Conservation (phyloP, 1,284 basidiomycete species). For the Malassezia sympodialis region DNA sequence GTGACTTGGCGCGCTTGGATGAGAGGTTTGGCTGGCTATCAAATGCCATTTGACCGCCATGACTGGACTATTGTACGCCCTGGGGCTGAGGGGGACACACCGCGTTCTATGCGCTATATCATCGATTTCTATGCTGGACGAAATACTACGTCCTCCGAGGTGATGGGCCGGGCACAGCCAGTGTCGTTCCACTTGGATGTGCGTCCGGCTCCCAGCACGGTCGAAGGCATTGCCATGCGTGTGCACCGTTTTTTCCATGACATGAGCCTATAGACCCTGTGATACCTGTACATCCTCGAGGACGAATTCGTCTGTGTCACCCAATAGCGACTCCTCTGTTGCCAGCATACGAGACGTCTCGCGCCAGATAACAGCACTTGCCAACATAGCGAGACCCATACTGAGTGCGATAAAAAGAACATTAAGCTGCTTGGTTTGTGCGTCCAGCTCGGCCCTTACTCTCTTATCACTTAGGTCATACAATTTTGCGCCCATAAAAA, state of each 20-base stretch:
- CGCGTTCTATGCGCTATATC: constrained; percentile 68
- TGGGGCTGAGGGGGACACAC: constrained; percentile 52
- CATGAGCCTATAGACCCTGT: background rate
- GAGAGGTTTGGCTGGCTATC: constrained; percentile 81
- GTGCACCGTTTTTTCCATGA: constrained; percentile 10
- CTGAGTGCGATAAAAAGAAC: constrained; percentile 23
- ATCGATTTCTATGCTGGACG: constrained; percentile 96
- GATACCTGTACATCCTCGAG: background rate
- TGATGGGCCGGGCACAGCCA: constrained; percentile 19
- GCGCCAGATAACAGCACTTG: constrained; percentile 14
- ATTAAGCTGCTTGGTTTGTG: constrained; percentile 21
- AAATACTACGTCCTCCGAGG: constrained; percentile 41
- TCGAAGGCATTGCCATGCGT: constrained; percentile 75
- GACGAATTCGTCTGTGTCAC: background rate
- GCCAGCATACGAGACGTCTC: background rate
- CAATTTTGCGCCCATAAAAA: constrained; percentile 37
- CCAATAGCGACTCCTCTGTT: background rate
- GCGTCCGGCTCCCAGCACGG: constrained; percentile 78
- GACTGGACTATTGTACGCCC: constrained; percentile 94
- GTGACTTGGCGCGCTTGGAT: constrained; percentile 67
- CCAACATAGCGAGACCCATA: background rate
- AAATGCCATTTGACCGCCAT: constrained; percentile 88
- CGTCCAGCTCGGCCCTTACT: constrained; percentile 22
- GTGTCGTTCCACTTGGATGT: constrained; percentile 82
- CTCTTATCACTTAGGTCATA: constrained; percentile 34